Conservation (phyloP, 2,329 filamentous ascomycete species). For the Rutstroemia sp. region DNA sequence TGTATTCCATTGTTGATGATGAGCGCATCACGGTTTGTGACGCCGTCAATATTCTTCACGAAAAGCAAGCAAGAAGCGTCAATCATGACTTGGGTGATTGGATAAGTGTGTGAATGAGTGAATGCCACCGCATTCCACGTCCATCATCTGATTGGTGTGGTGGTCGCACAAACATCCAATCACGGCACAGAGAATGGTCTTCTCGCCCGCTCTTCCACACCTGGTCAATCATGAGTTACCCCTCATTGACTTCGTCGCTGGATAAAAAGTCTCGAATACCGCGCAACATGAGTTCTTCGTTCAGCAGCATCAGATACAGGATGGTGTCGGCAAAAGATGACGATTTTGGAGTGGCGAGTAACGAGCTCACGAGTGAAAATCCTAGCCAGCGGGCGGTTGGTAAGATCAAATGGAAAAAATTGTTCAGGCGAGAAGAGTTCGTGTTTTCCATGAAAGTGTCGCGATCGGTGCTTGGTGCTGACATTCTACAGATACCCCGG, state of each 20-base stretch:
- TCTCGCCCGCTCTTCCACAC: too few species aligned
- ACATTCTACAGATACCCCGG: slow-evolving; percentile 41
- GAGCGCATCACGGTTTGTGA: too few species aligned
- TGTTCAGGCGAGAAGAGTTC: neutral
- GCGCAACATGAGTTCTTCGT: neutral
- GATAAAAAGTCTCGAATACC: neutral
- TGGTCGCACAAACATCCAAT: too few species aligned
- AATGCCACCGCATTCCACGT: too few species aligned
- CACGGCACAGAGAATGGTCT: too few species aligned
- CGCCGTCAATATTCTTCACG: too few species aligned
- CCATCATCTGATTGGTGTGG: too few species aligned
- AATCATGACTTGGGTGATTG: too few species aligned
- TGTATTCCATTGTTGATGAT: too few species aligned
- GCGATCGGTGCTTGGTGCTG: neutral
- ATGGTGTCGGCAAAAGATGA: neutral
- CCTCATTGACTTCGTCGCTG: neutral
- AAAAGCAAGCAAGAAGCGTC: too few species aligned
- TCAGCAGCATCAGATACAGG: neutral
- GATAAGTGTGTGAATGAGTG: too few species aligned
- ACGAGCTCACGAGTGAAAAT: neutral
- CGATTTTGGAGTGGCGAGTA: neutral
- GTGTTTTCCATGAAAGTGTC: neutral
- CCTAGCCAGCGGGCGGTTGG: too few species aligned
- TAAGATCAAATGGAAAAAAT: neutral
- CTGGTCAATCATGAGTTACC: neutral